Evolutionary conservation across 2,329 filamentous ascomycete species (phyloP).

Genomic region (Phyllosticta paracitricarpa): DNA sequence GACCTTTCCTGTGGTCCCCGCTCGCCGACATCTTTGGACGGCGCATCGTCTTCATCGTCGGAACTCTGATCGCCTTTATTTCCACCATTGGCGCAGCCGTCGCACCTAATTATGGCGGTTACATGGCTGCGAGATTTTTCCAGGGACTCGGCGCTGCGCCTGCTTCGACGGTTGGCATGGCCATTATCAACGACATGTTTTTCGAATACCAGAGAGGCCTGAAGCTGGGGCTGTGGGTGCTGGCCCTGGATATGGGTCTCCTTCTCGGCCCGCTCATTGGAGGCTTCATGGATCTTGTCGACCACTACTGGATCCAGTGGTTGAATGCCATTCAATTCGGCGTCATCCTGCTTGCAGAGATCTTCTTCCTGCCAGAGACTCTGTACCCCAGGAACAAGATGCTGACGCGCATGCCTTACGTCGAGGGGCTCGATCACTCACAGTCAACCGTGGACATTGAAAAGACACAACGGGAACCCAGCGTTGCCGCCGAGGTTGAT

Average conservation of each 20-base stretch:
- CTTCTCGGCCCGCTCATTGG: constrained; percentile 43
- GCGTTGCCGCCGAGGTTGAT: constrained; percentile 11
- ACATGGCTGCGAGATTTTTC: constrained; percentile 50
- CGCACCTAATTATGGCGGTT: constrained; percentile 35
- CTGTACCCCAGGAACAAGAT: constrained; percentile 45
- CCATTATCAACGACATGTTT: constrained; percentile 46
- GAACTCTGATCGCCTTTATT: constrained; percentile 32
- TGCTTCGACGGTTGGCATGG: constrained; percentile 45
- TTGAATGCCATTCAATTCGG: constrained; percentile 45
- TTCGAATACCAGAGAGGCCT: constrained; percentile 47
- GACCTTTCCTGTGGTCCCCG: constrained; percentile 23
- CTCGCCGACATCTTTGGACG: constrained; percentile 24
- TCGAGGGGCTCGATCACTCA: constrained; percentile 12
- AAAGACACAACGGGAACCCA: constrained; percentile 15
- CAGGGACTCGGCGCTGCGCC: constrained; percentile 48
- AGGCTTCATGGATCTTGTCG: constrained; percentile 41
- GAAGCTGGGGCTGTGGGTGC: constrained; percentile 47
- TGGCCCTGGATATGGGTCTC: constrained; percentile 45
- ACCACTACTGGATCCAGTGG: constrained; percentile 45
- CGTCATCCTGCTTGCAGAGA: constrained; percentile 36
- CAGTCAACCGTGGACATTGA: constrained; percentile 11
- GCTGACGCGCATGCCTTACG: constrained; percentile 28
- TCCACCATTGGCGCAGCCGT: constrained; percentile 34
- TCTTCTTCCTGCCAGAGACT: constrained; percentile 46
- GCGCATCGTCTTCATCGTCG: constrained; percentile 38